phyloP scores from a whole-genome alignment of 1,139 yeast genomes.

The Nakaseomyces glabratus region DNA sequence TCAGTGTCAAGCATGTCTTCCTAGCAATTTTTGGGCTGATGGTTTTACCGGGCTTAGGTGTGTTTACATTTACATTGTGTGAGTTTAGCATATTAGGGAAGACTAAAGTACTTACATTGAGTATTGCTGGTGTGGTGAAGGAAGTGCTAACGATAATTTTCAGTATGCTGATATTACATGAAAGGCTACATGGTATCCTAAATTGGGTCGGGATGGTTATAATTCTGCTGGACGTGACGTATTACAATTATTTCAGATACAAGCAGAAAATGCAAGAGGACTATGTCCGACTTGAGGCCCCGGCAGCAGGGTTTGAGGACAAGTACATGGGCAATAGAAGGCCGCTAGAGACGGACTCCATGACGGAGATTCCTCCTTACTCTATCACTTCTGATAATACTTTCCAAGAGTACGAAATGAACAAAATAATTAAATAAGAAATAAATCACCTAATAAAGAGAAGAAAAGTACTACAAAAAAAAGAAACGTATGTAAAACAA shows the following conservation, averaged over 20 bases:
- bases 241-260: constrained; percentile 67
- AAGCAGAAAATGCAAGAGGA: constrained; percentile 24
- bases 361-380: constrained; percentile 1
- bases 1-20: neutral
- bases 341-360: constrained; percentile 4
- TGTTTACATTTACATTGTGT: constrained; percentile 82
- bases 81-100: constrained; percentile 77
- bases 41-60: constrained; percentile 74
- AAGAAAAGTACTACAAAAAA: neutral
- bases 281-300: neutral
- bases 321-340: neutral
- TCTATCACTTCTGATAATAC: constrained; percentile 2
- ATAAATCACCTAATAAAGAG: neutral
- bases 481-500: neutral
- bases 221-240: constrained; percentile 68
- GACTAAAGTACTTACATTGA: constrained; percentile 77
- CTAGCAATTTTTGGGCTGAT: constrained; percentile 37
- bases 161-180: constrained; percentile 68
- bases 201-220: constrained; percentile 69
- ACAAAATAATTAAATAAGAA: neutral
- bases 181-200: constrained; percentile 47
- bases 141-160: constrained; percentile 74
- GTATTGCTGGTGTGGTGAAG: constrained; percentile 87
- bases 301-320: neutral
- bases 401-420: constrained; percentile 2